Percentiles rank a stretch among this genome's conserved stretches.
phyloP scores from a whole-genome alignment of 139 green algal species.

The Tetratostichococcus sp. region DNA sequence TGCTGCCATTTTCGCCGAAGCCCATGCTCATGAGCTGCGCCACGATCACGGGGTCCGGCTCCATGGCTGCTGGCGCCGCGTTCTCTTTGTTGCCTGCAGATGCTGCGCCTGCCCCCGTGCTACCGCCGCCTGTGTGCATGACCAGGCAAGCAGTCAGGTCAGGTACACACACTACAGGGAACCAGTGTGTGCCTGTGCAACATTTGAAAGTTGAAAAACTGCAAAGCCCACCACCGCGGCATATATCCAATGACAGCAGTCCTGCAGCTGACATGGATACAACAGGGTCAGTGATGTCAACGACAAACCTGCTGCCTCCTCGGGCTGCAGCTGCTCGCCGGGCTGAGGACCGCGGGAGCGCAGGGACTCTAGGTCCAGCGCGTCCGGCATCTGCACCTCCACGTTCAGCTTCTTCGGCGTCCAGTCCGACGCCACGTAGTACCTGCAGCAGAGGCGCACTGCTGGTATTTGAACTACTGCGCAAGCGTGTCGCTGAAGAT shows the following conservation, averaged over 20 bases:
- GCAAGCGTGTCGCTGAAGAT: no score
- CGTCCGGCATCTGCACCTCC: conserved; percentile 75
- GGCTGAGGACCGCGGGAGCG: conserved; percentile 52
- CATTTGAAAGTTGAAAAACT: no score
- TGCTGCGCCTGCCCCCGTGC: not conserved
- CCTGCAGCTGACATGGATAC: no score
- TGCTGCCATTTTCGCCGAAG: conserved; percentile 77
- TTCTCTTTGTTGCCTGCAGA: not conserved
- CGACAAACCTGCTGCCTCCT: conserved; percentile 32
- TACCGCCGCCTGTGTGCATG: not conserved
- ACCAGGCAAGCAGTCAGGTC: no score
- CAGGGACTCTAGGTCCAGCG: conserved; percentile 76
- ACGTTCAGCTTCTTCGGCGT: conserved; percentile 86
- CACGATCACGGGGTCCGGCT: conserved; percentile 54
- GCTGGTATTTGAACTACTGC: not conserved
- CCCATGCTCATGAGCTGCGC: conserved; percentile 76
- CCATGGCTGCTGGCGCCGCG: conserved; percentile 28
- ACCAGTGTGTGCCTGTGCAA: no score
- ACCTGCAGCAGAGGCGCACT: conserved; percentile 30
- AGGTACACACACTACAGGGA: no score
- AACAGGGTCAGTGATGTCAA: no score
- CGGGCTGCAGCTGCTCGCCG: conserved; percentile 76
- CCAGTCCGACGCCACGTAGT: conserved; percentile 79
- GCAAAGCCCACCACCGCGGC: no score
- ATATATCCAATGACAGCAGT: no score